Base-by-base conservation (phyloP, 441 rosid genomes). In the Rhodomyrtus psidioides region DNA sequence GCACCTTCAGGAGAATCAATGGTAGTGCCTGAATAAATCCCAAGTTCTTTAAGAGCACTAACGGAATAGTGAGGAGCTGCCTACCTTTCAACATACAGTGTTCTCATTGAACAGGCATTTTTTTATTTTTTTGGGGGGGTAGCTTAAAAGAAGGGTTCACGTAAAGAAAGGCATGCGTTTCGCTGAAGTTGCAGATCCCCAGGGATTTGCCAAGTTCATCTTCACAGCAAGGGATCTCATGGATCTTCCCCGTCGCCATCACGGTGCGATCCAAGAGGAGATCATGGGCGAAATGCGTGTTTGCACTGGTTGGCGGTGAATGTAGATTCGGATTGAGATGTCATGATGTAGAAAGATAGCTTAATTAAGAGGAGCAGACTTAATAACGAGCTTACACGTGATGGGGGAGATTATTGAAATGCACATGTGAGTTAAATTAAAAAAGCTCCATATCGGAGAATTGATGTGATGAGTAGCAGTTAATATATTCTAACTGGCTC, bases 341-440 rank as follows among this genome's bases (percentile, higher is more conserved):
- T 65, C 0, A 9, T 65, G 49, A 19, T 65, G 76, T 9, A 19
- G 15, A 34, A 65, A 65, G 76, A 65, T 9, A 65, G 8, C 2
- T 65, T 1, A 34, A 65, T 65, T 19, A 65, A 34, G 24, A 4
- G 14, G 14, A 65, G 12, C 0, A 0, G 3, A 60, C 17, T 1
- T 65, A 65, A 65, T 1, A 19, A 3, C 0, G 8, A 65, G 7
- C 2, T 65, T 4, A 2, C 12, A 23, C 2, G 0, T 34, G 2
- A 21, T 9, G 4, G 7, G 7, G 9, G 21, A 21, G 9, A 39
- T 21, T 39, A 16, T 39, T 12, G 2, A 12, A 2, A 70, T 70
- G n/a, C 2, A 0, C 0, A 0, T 21, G 5, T 1, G 7, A 0
- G 5, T 0, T 70, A 3, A 2, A 0, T 65, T 19, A 2, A 1